Conservation (phyloP, 192 early-diverging fungal species). For the Backusella macrospora region DNA sequence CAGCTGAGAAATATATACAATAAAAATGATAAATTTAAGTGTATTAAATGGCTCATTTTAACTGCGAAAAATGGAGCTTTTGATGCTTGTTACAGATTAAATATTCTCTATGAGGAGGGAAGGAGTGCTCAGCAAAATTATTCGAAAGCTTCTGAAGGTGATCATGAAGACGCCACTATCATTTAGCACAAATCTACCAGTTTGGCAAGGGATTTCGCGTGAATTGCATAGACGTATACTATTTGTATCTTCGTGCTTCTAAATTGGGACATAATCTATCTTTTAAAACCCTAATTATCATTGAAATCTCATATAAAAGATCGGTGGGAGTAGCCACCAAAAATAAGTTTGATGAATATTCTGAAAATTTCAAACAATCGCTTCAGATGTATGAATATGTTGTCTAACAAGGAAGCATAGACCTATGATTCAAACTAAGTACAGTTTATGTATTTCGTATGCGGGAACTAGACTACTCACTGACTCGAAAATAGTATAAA, state of each 20-base stretch:
- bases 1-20: no score
- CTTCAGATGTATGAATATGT: neutral
- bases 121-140: neutral
- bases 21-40: neutral
- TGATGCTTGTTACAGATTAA: neutral
- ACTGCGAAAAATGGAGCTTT: neutral
- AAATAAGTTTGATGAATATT: neutral
- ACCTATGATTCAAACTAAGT: neutral
- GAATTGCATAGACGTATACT: neutral
- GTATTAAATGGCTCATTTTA: neutral
- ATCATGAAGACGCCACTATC: neutral
- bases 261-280: neutral
- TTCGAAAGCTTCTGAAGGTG: neutral
- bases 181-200: neutral
- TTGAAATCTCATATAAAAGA: neutral
- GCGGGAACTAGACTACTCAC: neutral
- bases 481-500: neutral
- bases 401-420: neutral
- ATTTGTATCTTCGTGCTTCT: neutral
- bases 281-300: neutral
- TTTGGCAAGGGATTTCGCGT: neutral
- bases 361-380: neutral
- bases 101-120: neutral
- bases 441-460: neutral
- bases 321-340: neutral